Evolutionary conservation across 192 early-diverging fungal genomes (phyloP), one percentile per base, ranked within the genome.

Genomic region (Coemansia sp.): DNA sequence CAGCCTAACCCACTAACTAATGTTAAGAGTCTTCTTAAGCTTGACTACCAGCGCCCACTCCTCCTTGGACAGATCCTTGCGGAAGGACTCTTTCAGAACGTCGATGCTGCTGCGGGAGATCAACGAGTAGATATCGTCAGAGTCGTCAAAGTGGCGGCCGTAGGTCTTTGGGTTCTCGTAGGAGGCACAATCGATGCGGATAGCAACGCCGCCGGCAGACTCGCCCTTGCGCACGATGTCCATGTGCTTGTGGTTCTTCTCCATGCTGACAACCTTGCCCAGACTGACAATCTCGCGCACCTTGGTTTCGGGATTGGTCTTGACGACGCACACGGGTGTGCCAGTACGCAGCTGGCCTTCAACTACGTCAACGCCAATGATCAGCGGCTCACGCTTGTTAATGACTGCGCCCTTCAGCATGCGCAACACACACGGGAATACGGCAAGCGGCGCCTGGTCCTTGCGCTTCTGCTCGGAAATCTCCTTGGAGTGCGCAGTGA

Each of bases 401-500:
- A 98, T 93, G n/a, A 96, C 87, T 13, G 89, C 90, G 17, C 90
- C 91, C 17, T 92, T 90, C 19, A 98, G 87, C 84, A 98, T 97
- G 67, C 88, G 86, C 50, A 98, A 70, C 32, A 93, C 74, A 79
- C 93, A 95, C n/a, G 98, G 98, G 90, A 97, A 99, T n/a, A 99
- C 88, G 16, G 96, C 98, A 37, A 87, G 83, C 17, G 94, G 90
- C 5, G 92, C 91, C 51, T 87, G 89, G 62, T 97, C 97, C 76
- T 88, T 89, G 54, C 90, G 90, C 84, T 90, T 93, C 84, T 92
- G 88, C 78, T 97, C 96, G 11, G 87, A 77, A 20, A 99, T 74
- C 54, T 87, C 84, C 60, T 87, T 82, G 76, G 84, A 84, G 75
- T 99, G 96, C 37, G 87, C 90, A 5, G 88, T 93, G 69, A 92